phyloP scores from a whole-genome alignment of 306 rosid genomes.

The Acacia melanoxylon region DNA sequence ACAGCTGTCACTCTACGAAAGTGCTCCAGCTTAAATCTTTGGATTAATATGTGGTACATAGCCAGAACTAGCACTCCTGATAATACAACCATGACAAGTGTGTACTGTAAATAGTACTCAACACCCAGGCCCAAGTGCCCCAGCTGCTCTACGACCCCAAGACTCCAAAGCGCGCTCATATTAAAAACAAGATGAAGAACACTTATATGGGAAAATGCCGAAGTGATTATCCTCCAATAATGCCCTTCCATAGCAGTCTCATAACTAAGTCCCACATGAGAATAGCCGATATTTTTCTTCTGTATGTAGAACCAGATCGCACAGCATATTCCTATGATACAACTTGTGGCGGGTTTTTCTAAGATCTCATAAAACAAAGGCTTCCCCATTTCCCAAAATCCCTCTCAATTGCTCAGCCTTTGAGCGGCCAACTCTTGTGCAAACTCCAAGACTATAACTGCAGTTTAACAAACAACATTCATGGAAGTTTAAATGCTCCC shows the following conservation, averaged over 20 bases:
- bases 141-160: conserved; percentile 77
- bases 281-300: conserved; percentile 88
- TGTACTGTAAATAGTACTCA: conserved; percentile 88
- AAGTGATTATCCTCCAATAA: conserved; percentile 91
- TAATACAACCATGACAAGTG: conserved; percentile 75
- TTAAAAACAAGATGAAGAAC: conserved; percentile 91
- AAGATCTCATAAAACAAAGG: conserved; percentile 89
- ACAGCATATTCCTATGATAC: conserved; percentile 78
- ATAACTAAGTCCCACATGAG: conserved; percentile 94
- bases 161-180: conserved; percentile 99
- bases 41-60: conserved; percentile 79
- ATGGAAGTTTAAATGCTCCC: conserved; percentile 21
- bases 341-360: conserved; percentile 91
- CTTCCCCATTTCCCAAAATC: conserved; percentile 65
- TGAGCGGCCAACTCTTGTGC: conserved; percentile 14
- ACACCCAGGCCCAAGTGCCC: conserved; percentile 79
- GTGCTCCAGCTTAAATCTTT: conserved; percentile 82
- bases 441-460: conserved; percentile 22
- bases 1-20: conserved; percentile 89
- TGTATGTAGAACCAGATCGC: conserved; percentile 90
- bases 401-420: conserved; percentile 6
- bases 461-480: conserved; percentile 33
- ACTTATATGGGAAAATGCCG: conserved; percentile 90
- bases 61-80: conserved; percentile 81
- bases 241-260: conserved; percentile 90